Evolutionary conservation across 345 rosid genomes (phyloP).

Genomic region (Chamaenerion angustifolium): DNA sequence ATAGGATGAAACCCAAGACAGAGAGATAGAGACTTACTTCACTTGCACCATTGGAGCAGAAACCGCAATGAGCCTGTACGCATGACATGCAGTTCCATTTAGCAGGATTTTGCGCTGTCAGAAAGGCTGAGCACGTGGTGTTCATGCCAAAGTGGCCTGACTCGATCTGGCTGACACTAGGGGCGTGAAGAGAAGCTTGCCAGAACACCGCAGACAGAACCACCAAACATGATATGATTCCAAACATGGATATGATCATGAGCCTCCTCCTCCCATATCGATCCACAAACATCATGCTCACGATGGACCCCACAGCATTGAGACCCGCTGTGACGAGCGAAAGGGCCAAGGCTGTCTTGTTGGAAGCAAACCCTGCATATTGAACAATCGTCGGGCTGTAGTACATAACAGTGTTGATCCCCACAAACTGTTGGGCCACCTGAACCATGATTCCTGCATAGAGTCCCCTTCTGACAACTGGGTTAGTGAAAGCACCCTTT

Average conservation of each 20-base stretch:
- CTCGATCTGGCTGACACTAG: slow-evolving; percentile 18
- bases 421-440: slow-evolving; percentile 81
- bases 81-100: slow-evolving; percentile 67
- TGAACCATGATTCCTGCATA: slow-evolving; percentile 76
- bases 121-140: slow-evolving; percentile 41
- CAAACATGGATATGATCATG: slow-evolving; percentile 69
- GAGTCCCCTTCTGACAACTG: slow-evolving; percentile 50
- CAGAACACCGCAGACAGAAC: slow-evolving; percentile 35
- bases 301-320: slow-evolving; percentile 56
- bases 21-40: slow-evolving; percentile 21
- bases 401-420: slow-evolving; percentile 89
- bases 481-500: slow-evolving; percentile 45
- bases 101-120: slow-evolving; percentile 9
- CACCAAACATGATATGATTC: slow-evolving; percentile 48
- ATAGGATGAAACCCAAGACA: too few relatives aligned
- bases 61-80: slow-evolving; percentile 39
- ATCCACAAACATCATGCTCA: slow-evolving; percentile 67
- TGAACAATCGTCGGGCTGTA: slow-evolving; percentile 81
- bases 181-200: slow-evolving; percentile 44
- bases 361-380: slow-evolving; percentile 78
- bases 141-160: slow-evolving; percentile 36
- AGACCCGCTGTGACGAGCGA: slow-evolving; percentile 79
- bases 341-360: slow-evolving; percentile 62
- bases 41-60: slow-evolving; percentile 27
- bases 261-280: slow-evolving; percentile 64